Conservation (phyloP, 2,329 filamentous ascomycete species). For the Cryoendolithus antarcticus region DNA sequence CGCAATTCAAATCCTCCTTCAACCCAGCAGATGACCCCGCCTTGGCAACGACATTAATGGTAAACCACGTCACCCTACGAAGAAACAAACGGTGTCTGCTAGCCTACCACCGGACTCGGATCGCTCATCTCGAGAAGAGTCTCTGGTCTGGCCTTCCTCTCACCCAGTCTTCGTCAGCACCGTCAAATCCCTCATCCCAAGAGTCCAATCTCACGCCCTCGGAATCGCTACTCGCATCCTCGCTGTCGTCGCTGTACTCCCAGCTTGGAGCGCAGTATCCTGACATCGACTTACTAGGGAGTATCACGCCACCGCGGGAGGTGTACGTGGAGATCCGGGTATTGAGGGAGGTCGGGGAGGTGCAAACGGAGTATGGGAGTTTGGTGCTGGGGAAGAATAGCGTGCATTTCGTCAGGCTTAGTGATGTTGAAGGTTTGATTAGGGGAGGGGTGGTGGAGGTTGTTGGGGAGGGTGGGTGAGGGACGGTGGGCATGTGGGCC, state of each 20-base stretch:
- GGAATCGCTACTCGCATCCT: constrained; percentile 15
- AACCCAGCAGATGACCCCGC: constrained; percentile 72
- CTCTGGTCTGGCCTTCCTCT: constrained; percentile 86
- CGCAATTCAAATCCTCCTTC: constrained; percentile 55
- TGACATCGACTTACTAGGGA: constrained; percentile 89
- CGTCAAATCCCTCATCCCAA: constrained; percentile 37
- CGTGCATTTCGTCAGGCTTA: constrained; percentile 92
- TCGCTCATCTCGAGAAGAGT: constrained; percentile 83
- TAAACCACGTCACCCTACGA: constrained; percentile 89
- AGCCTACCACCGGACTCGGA: constrained; percentile 82
- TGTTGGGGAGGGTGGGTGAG: constrained; percentile 29
- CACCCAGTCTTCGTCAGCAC: constrained; percentile 44
- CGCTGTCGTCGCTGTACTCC: constrained; percentile 49
- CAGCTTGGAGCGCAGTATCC: constrained; percentile 92
- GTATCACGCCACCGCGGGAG: constrained; percentile 84
- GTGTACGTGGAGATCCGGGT: constrained; percentile 95
- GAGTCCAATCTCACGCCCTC: not conserved
- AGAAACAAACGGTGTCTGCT: constrained; percentile 92
- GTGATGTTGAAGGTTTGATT: constrained; percentile 88
- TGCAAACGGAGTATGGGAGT: constrained; percentile 97
- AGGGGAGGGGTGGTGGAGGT: constrained; percentile 90
- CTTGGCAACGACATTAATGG: constrained; percentile 75
- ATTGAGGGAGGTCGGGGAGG: constrained; percentile 91
- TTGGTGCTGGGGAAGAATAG: constrained; percentile 97
- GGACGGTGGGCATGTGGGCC: too few relatives aligned